These are phyloP conservation scores for Yamadazyma nakazawae DNA, from an alignment of 805 yeast genomes.

Conservation along the genomic window DNA sequence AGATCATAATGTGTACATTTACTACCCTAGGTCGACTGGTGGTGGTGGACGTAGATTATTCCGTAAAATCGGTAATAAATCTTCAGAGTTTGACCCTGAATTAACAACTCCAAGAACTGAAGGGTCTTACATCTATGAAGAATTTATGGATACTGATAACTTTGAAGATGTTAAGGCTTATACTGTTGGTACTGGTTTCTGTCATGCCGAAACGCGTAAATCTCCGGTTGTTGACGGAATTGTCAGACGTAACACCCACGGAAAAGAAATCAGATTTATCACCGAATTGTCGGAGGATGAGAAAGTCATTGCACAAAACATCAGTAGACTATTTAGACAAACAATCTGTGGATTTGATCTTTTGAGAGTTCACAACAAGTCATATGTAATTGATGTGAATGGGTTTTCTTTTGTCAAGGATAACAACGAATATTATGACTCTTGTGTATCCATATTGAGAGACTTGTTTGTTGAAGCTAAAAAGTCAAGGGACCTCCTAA, in stretches of 20 bases:
- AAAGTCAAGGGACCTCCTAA: slow-evolving; percentile 38
- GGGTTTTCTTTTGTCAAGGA: slow-evolving; percentile 98
- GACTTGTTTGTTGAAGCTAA: slow-evolving; percentile 61
- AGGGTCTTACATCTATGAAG: slow-evolving; percentile 89
- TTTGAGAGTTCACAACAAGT: slow-evolving; percentile 80
- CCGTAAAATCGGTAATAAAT: slow-evolving; percentile 94
- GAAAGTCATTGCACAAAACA: slow-evolving; percentile 72
- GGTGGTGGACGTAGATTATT: slow-evolving; percentile 97
- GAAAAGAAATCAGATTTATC: slow-evolving; percentile 90
- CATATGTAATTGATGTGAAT: slow-evolving; percentile 94
- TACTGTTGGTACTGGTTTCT: slow-evolving; percentile 85
- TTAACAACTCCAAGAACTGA: slow-evolving; percentile 73
- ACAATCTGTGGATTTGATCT: slow-evolving; percentile 97
- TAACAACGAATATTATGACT: slow-evolving; percentile 79
- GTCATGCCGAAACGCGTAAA: slow-evolving; percentile 98
- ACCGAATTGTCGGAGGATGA: slow-evolving; percentile 78
- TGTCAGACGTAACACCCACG: slow-evolving; percentile 94
- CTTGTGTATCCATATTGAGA: slow-evolving; percentile 73
- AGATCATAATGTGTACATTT: slow-evolving; percentile 93
- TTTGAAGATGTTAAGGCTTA: slow-evolving; percentile 98
- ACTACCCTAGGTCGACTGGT: slow-evolving; percentile 83
- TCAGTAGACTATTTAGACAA: slow-evolving; percentile 77
- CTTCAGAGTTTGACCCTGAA: slow-evolving; percentile 90
- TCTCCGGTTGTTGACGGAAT: slow-evolving; percentile 99
- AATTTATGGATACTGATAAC: slow-evolving; percentile 96